phyloP scores from a whole-genome alignment of 805 yeast species.

The Saccharomycopsis babjevae region DNA sequence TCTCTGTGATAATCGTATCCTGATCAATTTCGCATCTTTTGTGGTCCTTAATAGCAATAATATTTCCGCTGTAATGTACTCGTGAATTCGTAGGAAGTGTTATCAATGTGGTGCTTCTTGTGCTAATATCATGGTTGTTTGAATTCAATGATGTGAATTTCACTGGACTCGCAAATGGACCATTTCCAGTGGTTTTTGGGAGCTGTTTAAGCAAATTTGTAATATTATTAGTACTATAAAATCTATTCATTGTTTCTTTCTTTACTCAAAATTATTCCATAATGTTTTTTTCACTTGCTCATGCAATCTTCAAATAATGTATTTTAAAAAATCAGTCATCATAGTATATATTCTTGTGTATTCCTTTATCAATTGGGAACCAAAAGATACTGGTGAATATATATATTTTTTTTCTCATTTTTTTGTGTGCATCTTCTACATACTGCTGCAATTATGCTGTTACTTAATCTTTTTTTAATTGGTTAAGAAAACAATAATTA shows the following conservation, averaged over 20 bases:
- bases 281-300: neutral
- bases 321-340: too few species aligned
- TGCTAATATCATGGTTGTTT: neutral
- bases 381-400: too few species aligned
- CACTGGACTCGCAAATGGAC: conserved; percentile 8
- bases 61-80: neutral
- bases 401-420: too few species aligned
- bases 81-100: conserved; percentile 1
- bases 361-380: too few species aligned
- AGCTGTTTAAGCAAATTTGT: conserved; percentile 4
- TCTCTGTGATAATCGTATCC: neutral
- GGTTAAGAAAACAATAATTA: too few species aligned
- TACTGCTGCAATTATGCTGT: too few species aligned
- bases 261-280: neutral
- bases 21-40: neutral
- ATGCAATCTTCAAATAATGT: too few species aligned
- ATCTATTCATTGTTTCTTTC: neutral
- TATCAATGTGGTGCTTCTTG: neutral
- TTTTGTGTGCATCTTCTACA: too few species aligned
- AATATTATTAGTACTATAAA: conserved; percentile 1
- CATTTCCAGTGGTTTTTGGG: conserved; percentile 15
- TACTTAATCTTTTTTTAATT: too few species aligned
- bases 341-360: too few species aligned
- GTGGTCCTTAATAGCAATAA: neutral
- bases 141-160: neutral